These are phyloP conservation scores for Alloteropsis semialata DNA, from an alignment of 176 grass and related monocot species.

Conservation along the genomic window DNA sequence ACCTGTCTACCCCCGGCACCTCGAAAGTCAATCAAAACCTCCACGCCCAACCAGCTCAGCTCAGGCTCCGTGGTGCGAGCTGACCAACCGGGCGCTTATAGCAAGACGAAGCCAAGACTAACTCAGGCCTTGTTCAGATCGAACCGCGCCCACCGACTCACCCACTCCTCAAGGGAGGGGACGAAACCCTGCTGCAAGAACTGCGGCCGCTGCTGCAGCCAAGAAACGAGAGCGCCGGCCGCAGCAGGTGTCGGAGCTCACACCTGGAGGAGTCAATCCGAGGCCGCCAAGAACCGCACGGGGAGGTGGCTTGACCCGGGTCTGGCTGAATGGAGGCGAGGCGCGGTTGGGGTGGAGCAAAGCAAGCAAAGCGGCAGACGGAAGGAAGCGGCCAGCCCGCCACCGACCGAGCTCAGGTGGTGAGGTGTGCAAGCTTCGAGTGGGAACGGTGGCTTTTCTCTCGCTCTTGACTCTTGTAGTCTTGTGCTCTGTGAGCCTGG, in stretches of 20 bases:
- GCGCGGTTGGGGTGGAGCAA: neutral
- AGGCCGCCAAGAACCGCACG: neutral
- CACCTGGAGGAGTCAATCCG: constrained; percentile 1
- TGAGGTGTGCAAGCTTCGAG: neutral
- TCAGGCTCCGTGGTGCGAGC: constrained; percentile 3
- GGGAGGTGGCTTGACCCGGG: constrained; percentile 12
- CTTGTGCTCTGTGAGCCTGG: too few relatives aligned
- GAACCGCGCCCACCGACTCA: neutral
- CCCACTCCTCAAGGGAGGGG: neutral
- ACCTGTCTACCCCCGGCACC: neutral
- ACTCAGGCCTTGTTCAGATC: neutral
- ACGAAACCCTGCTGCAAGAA: neutral
- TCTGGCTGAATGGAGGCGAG: neutral
- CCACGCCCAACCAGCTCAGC: constrained; percentile 11
- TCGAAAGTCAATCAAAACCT: constrained; percentile 29
- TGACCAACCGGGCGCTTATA: constrained; percentile 3
- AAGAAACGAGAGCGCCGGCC: neutral
- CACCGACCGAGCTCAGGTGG: constrained; percentile 23
- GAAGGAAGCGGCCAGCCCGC: neutral
- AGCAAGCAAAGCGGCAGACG: constrained; percentile 14
- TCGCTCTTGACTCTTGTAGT: too few relatives aligned
- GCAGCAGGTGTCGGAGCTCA: neutral
- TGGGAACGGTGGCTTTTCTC: neutral
- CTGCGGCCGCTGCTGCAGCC: neutral
- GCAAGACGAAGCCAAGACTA: too few relatives aligned